Evolutionary conservation across 2,329 filamentous ascomycete genomes (phyloP).

Genomic region (Chaetomium strumarium): DNA sequence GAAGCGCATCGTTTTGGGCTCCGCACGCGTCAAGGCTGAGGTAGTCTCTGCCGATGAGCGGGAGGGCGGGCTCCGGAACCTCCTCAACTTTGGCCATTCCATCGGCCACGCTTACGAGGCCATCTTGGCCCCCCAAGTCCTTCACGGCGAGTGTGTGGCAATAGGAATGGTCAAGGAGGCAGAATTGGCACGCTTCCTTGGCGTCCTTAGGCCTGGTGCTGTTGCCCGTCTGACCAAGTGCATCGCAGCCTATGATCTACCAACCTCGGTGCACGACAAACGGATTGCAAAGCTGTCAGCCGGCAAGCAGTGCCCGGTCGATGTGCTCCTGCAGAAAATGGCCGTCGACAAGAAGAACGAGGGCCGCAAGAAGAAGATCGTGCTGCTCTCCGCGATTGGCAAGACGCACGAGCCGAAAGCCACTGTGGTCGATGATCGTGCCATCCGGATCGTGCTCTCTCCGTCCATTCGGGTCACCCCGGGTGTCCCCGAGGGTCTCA

Average conservation of each 20-base stretch:
- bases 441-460: slow-evolving; percentile 78
- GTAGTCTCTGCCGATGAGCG: slow-evolving; percentile 93
- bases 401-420: slow-evolving; percentile 81
- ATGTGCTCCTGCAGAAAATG: slow-evolving; percentile 86
- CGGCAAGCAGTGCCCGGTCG: slow-evolving; percentile 80
- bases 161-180: slow-evolving; percentile 99
- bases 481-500: slow-evolving; percentile 58
- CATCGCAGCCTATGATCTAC: slow-evolving; percentile 87
- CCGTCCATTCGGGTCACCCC: slow-evolving; percentile 69
- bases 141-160: slow-evolving; percentile 92
- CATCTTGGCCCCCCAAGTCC: slow-evolving; percentile 86
- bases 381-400: slow-evolving; percentile 84
- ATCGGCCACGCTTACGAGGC: slow-evolving; percentile 97
- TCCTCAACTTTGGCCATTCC: slow-evolving; percentile 96
- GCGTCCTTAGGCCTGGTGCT: slow-evolving; percentile 76
- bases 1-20: slow-evolving; percentile 78
- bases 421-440: slow-evolving; percentile 78
- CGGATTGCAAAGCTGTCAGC: slow-evolving; percentile 75
- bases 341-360: slow-evolving; percentile 98
- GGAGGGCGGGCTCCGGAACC: slow-evolving; percentile 86
- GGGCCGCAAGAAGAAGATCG: slow-evolving; percentile 90
- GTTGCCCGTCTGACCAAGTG: slow-evolving; percentile 89
- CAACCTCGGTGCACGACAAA: slow-evolving; percentile 78
- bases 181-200: slow-evolving; percentile 83
- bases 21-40: slow-evolving; percentile 86